Conservation (phyloP, 176 grass and related monocot species). For the Cenchrus purpureus region DNA sequence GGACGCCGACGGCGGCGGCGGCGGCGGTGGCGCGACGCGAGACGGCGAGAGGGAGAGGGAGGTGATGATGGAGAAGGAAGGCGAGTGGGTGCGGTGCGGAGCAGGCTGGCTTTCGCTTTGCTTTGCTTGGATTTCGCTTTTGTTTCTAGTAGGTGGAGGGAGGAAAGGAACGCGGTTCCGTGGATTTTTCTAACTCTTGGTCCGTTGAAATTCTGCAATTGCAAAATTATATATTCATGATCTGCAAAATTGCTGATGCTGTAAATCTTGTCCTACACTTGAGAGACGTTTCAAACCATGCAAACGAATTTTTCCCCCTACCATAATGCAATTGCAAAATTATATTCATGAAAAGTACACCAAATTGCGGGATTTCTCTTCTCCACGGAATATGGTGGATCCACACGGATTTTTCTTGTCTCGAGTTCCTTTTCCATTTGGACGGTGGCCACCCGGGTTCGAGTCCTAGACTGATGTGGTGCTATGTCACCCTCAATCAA, state of each 20-base stretch:
- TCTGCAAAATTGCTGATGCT: no score
- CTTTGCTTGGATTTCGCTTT: conserved; percentile 29
- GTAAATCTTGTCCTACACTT: no score
- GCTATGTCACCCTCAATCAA: neutral
- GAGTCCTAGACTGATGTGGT: no score
- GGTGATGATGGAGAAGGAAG: neutral
- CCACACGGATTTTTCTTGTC: neutral
- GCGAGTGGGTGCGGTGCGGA: neutral
- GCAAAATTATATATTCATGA: no score
- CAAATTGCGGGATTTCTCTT: no score
- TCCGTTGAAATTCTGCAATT: conserved; percentile 47
- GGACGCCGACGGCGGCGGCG: neutral
- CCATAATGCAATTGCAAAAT: neutral
- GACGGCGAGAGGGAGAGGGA: neutral
- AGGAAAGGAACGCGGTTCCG: conserved; percentile 34
- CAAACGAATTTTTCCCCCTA: neutral
- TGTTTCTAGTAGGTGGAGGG: conserved; percentile 35
- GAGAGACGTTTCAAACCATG: no score
- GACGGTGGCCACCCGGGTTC: no score
- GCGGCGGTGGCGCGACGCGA: neutral
- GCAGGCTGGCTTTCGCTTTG: conserved; percentile 1
- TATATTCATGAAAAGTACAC: no score
- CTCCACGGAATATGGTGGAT: neutral
- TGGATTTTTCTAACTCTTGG: conserved; percentile 37
- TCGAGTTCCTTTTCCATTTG: no score